phyloP scores from a whole-genome alignment of 176 grass and related monocot species.

The bread wheat (Triticum aestivum) region IWGSC_CS_RefSeq_v2.1 NC_057796.1:418515541-418516040 shows the following conservation, averaged over 20 bases:
- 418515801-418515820: slow-evolving; percentile 18
- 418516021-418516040: not conserved
- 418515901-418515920: not conserved
- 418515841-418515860: not conserved
- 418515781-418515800: slow-evolving; percentile 5
- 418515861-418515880: not conserved
- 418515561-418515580: not conserved
- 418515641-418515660: not conserved
- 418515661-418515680: not conserved
- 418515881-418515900: not conserved
- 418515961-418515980: not conserved
- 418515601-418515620: not conserved
- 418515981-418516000: not conserved
- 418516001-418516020: not conserved
- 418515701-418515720: slow-evolving; percentile 68
- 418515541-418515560: not conserved
- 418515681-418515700: slow-evolving; percentile 59
- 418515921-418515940: not conserved
- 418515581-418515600: not conserved
- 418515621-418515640: not conserved
- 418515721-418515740: slow-evolving; percentile 76
- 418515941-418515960: not conserved
- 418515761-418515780: slow-evolving; percentile 63
- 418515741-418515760: slow-evolving; percentile 71
- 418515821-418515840: not conserved